phyloP scores from a whole-genome alignment of 768 basidiomycete species.

The Tephrocybe rancida region DNA sequence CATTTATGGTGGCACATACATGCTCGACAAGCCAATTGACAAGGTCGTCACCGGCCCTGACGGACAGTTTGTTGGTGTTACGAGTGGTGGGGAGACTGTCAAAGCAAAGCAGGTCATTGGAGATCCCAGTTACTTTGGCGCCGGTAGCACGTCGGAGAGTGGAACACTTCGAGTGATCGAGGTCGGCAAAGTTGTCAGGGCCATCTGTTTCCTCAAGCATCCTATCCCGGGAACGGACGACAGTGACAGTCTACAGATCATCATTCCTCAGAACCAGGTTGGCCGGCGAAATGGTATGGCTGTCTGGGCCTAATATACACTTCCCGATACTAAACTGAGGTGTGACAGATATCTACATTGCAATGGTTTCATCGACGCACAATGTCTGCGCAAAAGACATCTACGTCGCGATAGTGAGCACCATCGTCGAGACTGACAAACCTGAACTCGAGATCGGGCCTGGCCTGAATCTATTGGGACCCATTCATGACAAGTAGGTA shows the following conservation, averaged over 20 bases:
- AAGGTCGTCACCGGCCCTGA: slow-evolving; percentile 83
- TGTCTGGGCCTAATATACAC: neutral
- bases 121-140: slow-evolving; percentile 96
- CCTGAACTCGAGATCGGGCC: slow-evolving; percentile 94
- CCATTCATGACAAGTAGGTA: slow-evolving; percentile 90
- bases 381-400: slow-evolving; percentile 96
- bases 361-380: slow-evolving; percentile 95
- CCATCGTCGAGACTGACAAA: slow-evolving; percentile 92
- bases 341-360: slow-evolving; percentile 91
- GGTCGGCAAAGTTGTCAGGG: slow-evolving; percentile 92
- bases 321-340: neutral
- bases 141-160: slow-evolving; percentile 59
- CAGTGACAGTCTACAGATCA: slow-evolving; percentile 93
- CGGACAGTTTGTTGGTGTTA: slow-evolving; percentile 94
- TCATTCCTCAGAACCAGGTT: slow-evolving; percentile 99
- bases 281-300: slow-evolving; percentile 83
- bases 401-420: slow-evolving; percentile 97
- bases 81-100: slow-evolving; percentile 86
- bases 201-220: slow-evolving; percentile 97
- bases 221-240: slow-evolving; percentile 98
- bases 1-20: slow-evolving; percentile 99
- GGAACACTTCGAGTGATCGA: slow-evolving; percentile 90
- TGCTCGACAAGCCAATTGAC: slow-evolving; percentile 96
- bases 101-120: slow-evolving; percentile 98
- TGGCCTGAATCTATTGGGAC: slow-evolving; percentile 88